These are phyloP conservation scores for Clonostachys rosea DNA, from an alignment of 2,329 filamentous ascomycete genomes.

Conservation along the genomic window DNA sequence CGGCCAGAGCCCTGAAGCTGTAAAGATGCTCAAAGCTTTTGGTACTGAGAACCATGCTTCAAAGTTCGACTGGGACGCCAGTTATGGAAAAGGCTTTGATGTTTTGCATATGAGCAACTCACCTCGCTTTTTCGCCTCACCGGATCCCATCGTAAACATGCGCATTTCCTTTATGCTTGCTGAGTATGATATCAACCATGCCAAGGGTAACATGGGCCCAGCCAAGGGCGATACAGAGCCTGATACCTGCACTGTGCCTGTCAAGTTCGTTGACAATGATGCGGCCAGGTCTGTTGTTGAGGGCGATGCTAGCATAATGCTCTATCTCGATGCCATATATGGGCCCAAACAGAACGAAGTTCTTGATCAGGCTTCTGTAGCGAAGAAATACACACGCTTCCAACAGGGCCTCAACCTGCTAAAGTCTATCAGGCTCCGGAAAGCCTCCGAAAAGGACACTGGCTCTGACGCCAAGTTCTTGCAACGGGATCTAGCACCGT, in stretches of 20 bases:
- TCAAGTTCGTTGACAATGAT: conserved; percentile 55
- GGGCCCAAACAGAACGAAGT: conserved; percentile 15
- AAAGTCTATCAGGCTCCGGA: conserved; percentile 22
- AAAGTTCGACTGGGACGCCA: conserved; percentile 67
- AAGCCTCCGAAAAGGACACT: conserved; percentile 2
- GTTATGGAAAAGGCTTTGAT: conserved; percentile 81
- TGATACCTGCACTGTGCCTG: conserved; percentile 10
- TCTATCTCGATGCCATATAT: conserved; percentile 56
- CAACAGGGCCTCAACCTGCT: conserved; percentile 29
- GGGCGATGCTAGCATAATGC: conserved; percentile 48
- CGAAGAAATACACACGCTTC: conserved; percentile 31
- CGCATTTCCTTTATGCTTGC: conserved; percentile 45
- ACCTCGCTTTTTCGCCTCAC: conserved; percentile 44
- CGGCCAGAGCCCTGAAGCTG: conserved; percentile 60
- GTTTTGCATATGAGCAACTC: conserved; percentile 63
- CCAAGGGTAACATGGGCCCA: conserved; percentile 32
- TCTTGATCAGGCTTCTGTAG: conserved; percentile 17
- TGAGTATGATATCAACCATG: conserved; percentile 39
- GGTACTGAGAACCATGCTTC: conserved; percentile 75
- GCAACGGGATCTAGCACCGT: conserved; percentile 26
- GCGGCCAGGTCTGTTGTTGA: conserved; percentile 35
- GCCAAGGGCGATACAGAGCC: background rate
- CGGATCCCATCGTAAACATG: conserved; percentile 40
- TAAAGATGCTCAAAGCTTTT: conserved; percentile 73
- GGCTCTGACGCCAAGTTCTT: conserved; percentile 12